Evolutionary conservation across 805 yeast genomes (phyloP).

Genomic region (Cyberlindnera galapagoensis): DNA sequence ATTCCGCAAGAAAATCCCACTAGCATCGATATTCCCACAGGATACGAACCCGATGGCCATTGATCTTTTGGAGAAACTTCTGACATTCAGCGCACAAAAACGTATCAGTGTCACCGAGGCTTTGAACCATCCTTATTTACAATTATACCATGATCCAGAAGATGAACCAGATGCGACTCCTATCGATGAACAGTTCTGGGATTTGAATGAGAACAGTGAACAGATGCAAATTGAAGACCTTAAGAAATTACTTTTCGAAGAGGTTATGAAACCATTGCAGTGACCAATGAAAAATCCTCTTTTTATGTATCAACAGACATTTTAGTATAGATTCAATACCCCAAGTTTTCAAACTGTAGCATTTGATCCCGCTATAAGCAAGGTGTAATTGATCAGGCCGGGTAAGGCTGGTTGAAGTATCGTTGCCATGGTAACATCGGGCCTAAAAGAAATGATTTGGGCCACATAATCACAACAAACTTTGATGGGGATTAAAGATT

Average conservation of each 20-base stretch:
- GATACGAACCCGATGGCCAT: constrained; percentile 41
- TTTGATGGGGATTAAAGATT: too few species aligned
- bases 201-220: constrained; percentile 42
- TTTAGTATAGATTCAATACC: background rate
- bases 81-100: constrained; percentile 69
- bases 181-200: constrained; percentile 34
- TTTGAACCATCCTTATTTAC: constrained; percentile 64
- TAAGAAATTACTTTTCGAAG: constrained; percentile 71
- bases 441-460: too few species aligned
- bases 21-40: constrained; percentile 42
- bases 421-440: too few species aligned
- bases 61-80: constrained; percentile 61
- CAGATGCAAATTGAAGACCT: constrained; percentile 68
- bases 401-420: too few species aligned
- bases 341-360: too few species aligned
- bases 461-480: too few species aligned
- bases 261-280: constrained; percentile 52
- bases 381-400: too few species aligned
- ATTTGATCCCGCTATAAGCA: too few species aligned
- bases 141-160: constrained; percentile 60
- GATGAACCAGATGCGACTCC: constrained; percentile 55
- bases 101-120: constrained; percentile 74
- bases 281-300: too few species aligned
- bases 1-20: constrained; percentile 49
- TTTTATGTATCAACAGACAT: background rate